A percentile compares a stretch with the other conserved stretches of the same genome.
Conservation (phyloP, 441 rosid species). For the Mallotus japonicus region DNA sequence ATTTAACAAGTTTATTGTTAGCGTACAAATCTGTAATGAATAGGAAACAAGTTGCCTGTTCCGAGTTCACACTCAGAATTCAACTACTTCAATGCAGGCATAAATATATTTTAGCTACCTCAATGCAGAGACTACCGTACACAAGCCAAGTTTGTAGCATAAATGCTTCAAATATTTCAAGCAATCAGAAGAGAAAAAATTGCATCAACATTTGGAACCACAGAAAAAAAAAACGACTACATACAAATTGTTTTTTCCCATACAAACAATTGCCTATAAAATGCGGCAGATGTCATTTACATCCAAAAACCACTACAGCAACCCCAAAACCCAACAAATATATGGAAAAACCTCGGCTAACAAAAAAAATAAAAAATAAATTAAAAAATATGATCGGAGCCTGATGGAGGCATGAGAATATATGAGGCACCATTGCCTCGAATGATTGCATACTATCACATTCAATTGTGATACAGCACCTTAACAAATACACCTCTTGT, state of each 20-base stretch:
- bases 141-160: background rate
- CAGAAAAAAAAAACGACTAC: constrained; percentile 7
- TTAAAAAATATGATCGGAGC: constrained; percentile 19
- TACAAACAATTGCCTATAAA: constrained; percentile 38
- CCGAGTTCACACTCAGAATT: no score
- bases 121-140: no score
- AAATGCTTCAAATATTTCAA: background rate
- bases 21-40: no score
- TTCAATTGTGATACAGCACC: constrained; percentile 31
- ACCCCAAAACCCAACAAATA: constrained; percentile 31
- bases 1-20: no score
- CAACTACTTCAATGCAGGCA: no score
- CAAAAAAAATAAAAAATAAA: constrained; percentile 13
- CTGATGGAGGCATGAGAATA: constrained; percentile 30
- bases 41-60: no score
- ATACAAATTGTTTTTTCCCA: constrained; percentile 24
- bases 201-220: no score
- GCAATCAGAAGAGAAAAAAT: background rate
- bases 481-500: constrained; percentile 40
- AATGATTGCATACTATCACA: constrained; percentile 36
- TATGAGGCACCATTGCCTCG: constrained; percentile 25
- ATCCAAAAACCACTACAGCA: constrained; percentile 31
- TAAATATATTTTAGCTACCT: no score
- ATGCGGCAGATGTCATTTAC: constrained; percentile 29
- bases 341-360: constrained; percentile 18